Evolutionary conservation across 768 basidiomycete species (phyloP).

Genomic region (Tylopilus sp.): DNA sequence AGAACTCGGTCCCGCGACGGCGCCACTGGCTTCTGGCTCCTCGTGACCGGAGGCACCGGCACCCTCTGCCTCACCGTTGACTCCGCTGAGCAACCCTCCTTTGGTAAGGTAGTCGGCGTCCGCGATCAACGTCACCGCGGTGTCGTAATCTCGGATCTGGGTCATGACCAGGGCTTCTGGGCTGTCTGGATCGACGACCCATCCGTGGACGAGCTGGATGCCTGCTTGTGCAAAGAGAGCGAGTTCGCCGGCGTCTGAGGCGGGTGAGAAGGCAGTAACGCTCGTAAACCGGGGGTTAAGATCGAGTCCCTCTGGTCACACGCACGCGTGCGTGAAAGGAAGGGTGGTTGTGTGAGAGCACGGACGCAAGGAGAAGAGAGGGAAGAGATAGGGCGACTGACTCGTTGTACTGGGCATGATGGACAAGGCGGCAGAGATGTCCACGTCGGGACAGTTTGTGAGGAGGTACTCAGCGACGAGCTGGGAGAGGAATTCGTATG

Average conservation of each 20-base stretch:
- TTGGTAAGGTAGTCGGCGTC: slow-evolving; percentile 74
- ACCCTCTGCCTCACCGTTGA: neutral
- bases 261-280: slow-evolving; percentile 63
- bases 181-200: slow-evolving; percentile 50
- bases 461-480: slow-evolving; percentile 83
- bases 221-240: slow-evolving; percentile 81
- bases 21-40: neutral
- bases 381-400: slow-evolving; percentile 34
- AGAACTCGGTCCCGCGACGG: slow-evolving; percentile 1
- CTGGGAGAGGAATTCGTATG: slow-evolving; percentile 82
- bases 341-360: neutral
- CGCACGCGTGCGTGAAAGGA: neutral
- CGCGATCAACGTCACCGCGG: slow-evolving; percentile 68
- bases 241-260: slow-evolving; percentile 68
- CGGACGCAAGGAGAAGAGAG: neutral
- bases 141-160: slow-evolving; percentile 65
- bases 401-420: slow-evolving; percentile 64
- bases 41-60: too few relatives aligned
- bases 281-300: slow-evolving; percentile 82
- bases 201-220: slow-evolving; percentile 84
- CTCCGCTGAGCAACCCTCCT: slow-evolving; percentile 48
- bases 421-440: slow-evolving; percentile 31
- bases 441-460: slow-evolving; percentile 40
- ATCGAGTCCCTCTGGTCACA: slow-evolving; percentile 72
- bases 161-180: slow-evolving; percentile 54